These are phyloP conservation scores for Penicillium goetzii DNA, from an alignment of 495 filamentous ascomycete species.

Conservation along the genomic window DNA sequence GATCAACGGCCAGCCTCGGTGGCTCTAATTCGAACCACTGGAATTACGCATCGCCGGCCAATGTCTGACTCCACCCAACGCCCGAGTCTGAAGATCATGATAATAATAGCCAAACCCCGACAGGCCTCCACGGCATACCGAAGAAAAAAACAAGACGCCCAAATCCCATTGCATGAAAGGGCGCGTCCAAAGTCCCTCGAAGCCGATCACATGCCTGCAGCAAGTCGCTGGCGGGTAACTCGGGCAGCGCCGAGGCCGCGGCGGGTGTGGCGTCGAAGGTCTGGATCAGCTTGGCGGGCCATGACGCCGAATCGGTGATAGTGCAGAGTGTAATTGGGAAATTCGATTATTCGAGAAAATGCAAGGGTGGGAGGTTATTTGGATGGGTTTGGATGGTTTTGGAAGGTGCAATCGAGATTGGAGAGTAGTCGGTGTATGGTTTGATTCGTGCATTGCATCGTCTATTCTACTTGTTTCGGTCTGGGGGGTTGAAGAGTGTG, in stretches of 20 bases:
- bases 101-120: background rate
- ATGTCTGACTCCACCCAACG: background rate
- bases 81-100: background rate
- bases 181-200: slow-evolving; percentile 12
- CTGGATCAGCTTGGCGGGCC: slow-evolving; percentile 15
- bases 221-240: background rate
- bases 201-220: slow-evolving; percentile 29
- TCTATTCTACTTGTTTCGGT: slow-evolving; percentile 2
- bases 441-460: background rate
- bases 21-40: too few species aligned
- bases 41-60: too few species aligned
- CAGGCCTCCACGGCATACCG: slow-evolving; percentile 19
- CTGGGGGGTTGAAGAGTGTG: background rate
- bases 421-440: background rate
- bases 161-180: background rate
- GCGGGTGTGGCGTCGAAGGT: slow-evolving; percentile 12
- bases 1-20: too few species aligned
- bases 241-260: slow-evolving; percentile 20
- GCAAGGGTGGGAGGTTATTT: too few species aligned
- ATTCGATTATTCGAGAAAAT: background rate
- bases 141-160: slow-evolving; percentile 22
- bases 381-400: background rate
- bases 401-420: background rate
- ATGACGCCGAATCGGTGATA: background rate
- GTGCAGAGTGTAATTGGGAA: background rate